Evolutionary conservation across 345 rosid species (phyloP), one percentile per base, ranked within the genome.

Genomic region (Brassica nigra): DNA sequence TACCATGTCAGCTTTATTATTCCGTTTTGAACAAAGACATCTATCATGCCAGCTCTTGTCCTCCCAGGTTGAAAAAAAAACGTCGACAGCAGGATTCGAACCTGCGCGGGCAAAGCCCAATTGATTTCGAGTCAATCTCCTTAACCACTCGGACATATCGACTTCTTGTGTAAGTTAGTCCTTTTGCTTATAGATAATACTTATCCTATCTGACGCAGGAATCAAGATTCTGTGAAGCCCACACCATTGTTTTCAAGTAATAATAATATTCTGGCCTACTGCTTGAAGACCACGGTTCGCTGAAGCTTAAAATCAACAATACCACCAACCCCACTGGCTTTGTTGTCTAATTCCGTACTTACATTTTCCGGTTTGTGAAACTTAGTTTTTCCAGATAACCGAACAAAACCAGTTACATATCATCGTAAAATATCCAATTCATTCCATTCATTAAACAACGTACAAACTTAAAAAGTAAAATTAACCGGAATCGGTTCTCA

Each of bases 71-170:
- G 1, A 10, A 6, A 20, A 10, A 12, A 11, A 2, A 9, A 4
- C 78, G 78, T 75, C 78, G 65, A 75, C 78, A 75, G 78, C 78
- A 75, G 78, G 78, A 75, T 75, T 75, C 78, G 78, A 66, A 75
- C 96, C 98, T 90, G 96, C 96, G 96, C 98, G 89, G 96, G 96
- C 94, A 87, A 0, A 81, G 94, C 94, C 98, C 97, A 94, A 92
- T 92, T 90, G 97, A 94, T 89, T 94, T 94, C 97, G 96, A 92
- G 92, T 92, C 97, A 92, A 91, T 94, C 96, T 92, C 96, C 97
- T 94, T 90, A 90, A 90, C 78, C 78, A 66, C 78, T 75, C 78
- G 78, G 78, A 75, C 78, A 75, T 75, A 75, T 75, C 54, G 78
- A 31, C 39, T 7, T 63, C 1, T 52, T n/a, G 57, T 14, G 1